These are phyloP conservation scores for Salix koriyanagi DNA, from an alignment of 345 rosid species.

Conservation along the genomic window DNA sequence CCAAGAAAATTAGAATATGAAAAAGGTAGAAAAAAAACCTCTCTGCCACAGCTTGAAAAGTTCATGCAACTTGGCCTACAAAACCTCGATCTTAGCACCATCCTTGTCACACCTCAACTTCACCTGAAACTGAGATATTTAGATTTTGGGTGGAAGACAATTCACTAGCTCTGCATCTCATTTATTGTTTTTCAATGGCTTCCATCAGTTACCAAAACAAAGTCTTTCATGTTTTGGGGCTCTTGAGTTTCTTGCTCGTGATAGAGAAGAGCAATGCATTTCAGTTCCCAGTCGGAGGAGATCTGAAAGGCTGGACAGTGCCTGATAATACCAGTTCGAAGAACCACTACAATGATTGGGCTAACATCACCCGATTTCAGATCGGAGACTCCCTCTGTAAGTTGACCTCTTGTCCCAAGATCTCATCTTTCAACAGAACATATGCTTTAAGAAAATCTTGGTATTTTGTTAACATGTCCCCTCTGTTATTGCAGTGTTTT, in stretches of 20 bases:
- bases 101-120: conserved; percentile 16
- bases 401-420: conserved; percentile 4
- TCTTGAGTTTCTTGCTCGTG: conserved; percentile 39
- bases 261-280: conserved; percentile 41
- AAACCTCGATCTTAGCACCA: conserved; percentile 28
- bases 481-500: conserved; percentile 46
- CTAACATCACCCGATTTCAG: conserved; percentile 65
- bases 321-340: conserved; percentile 31
- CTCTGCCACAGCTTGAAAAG: conserved; percentile 47
- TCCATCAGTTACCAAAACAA: conserved; percentile 12
- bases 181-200: conserved; percentile 20
- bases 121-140: not conserved
- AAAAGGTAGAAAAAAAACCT: conserved; percentile 51
- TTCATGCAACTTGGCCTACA: conserved; percentile 45
- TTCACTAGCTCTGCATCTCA: not conserved
- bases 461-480: too few species aligned
- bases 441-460: too few species aligned
- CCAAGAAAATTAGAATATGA: conserved; percentile 19
- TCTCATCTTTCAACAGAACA: not conserved
- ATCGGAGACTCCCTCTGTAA: conserved; percentile 74
- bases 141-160: not conserved
- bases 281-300: conserved; percentile 67
- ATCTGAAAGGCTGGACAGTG: conserved; percentile 56
- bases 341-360: conserved; percentile 57
- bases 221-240: conserved; percentile 25